Base-by-base conservation (phyloP, 2,329 filamentous ascomycete genomes). In the Alternaria metachromatica region DNA sequence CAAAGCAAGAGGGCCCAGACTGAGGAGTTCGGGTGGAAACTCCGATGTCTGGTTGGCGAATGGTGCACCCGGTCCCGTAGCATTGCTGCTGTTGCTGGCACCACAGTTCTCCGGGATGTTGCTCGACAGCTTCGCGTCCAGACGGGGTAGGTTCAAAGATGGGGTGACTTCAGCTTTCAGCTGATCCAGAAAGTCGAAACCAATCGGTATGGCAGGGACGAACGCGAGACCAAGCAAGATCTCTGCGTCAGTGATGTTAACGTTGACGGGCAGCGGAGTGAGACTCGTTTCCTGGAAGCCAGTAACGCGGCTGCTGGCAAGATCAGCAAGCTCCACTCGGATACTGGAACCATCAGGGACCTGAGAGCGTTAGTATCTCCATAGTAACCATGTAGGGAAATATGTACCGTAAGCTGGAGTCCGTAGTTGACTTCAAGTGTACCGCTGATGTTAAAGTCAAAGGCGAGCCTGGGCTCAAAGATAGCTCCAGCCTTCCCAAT, bases 401-500 rank as follows among this genome's bases (percentile, higher is more conserved):
- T 25, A 74, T 73, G 46, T 68, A 79, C 78, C n/a, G 61, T 62
- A n/a, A 81, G 60, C 44, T 81, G 76, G 41, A 80, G 76, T 10
- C 79, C 79, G 46, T 79, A 80, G 33, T 63, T 74, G 23, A 80
- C 63, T n/a, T 78, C 74, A 26, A 81, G 64, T 4, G 67, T 68
- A 13, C 72, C 71, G 12, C 60, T 63, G 5, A 80, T 63, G 0
- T 77, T 54, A 26, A 76, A 79, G 12, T 73, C 70, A 5, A 72
- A 69, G 8, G 59, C 62, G 26, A 81, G 68, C 9, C 60, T 64
- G 4, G 77, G 74, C 21, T 73, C 71, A 58, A 80, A 78, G 21
- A 70, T 54, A n/a, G 77, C 74, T 43, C 78, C 79, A 13, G 78
- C 78, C n/a, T 72, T 63, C 2, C 78, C 79, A 18, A 81, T 71